Base-by-base conservation (phyloP, 345 rosid species). In the Physaria fendleri region DNA sequence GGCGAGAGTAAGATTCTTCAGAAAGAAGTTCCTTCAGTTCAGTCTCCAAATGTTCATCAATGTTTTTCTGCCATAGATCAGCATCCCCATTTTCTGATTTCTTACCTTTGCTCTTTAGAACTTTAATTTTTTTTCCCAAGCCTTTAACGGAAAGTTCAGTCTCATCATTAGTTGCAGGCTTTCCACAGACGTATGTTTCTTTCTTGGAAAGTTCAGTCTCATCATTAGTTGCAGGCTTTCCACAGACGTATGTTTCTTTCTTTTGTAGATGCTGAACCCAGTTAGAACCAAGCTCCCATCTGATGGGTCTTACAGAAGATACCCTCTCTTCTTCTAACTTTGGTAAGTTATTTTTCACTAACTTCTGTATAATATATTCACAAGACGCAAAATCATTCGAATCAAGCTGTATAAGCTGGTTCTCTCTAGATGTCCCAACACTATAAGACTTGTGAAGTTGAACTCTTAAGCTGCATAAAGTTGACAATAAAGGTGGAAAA, bases 231-330 rank as follows among this genome's bases (percentile, higher is more conserved):
- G 71, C 89, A 57, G 74, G 66, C 76, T 75, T 79, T 74, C 81
- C 80, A 13, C 72, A 52, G 42, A 80, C 86, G 42, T 69, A 73
- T 69, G 70, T 30, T 42, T 60, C 92, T 71, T 84, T 82, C 78
- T 86, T 92, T 71, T 81, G 90, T 74, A 92, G 74, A 80, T 88
- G 97, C 68, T 92, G 95, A 69, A 86, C 79, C 98, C 93, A 92
- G 71, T 85, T 84, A 32, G 93, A 82, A 62, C 98, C 96, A 3
- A 92, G 79, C 68, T 88, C 98, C 96, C 98, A 92, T 73, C 98
- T 82, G 64, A 92, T 84, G 43, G 87, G 53, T 73, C 76, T 74
- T 57, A 69, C 72, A 22, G 68, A 52, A 66, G 80, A 51, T 64
- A 61, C 58, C 46, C 72, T 65, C 49, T 75, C 78, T 66, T 68